Evolutionary conservation across 208 protist genomes (phyloP).

Genomic region (Leishmania tropica): DNA sequence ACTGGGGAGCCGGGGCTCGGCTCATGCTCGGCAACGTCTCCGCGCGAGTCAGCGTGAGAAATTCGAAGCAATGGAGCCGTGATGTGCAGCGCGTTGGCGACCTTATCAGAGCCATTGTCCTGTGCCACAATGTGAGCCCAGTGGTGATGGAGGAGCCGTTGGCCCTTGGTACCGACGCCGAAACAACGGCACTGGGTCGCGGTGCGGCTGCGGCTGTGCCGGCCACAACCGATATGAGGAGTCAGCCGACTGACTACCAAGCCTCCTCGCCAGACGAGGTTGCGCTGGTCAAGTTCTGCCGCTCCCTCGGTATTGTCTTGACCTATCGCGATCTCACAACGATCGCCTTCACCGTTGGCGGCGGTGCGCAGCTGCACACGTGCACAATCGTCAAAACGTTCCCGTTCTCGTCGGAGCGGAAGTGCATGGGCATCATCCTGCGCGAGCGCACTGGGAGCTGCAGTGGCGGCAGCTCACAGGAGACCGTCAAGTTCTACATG

Average conservation of each 20-base stretch:
- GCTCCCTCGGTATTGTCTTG: slow-evolving; percentile 71
- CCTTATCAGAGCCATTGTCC: slow-evolving; percentile 84
- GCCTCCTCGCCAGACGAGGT: slow-evolving; percentile 95
- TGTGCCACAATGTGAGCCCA: slow-evolving; percentile 98
- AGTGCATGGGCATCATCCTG: slow-evolving; percentile 99
- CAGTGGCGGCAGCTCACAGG: slow-evolving; percentile 1
- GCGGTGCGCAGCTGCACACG: slow-evolving; percentile 24
- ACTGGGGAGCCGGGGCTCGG: not conserved
- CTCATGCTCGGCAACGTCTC: not conserved
- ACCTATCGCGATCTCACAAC: slow-evolving; percentile 45
- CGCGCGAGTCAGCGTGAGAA: slow-evolving; percentile 5
- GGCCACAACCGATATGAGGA: slow-evolving; percentile 60
- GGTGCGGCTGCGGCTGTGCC: not conserved
- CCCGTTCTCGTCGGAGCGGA: slow-evolving; percentile 98
- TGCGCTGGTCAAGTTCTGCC: slow-evolving; percentile 96
- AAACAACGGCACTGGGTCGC: not conserved
- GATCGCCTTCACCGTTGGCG: slow-evolving; percentile 61
- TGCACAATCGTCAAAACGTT: slow-evolving; percentile 97
- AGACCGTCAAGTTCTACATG: slow-evolving; percentile 86
- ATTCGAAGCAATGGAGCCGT: slow-evolving; percentile 32
- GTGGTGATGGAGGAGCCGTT: slow-evolving; percentile 66
- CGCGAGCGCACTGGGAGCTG: slow-evolving; percentile 35
- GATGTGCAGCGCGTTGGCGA: slow-evolving; percentile 71
- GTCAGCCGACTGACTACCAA: slow-evolving; percentile 69
- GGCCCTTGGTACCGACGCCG: not conserved